Evolutionary conservation across 805 yeast genomes (phyloP).

Genomic region (Nakazawaea wyomingensis): DNA sequence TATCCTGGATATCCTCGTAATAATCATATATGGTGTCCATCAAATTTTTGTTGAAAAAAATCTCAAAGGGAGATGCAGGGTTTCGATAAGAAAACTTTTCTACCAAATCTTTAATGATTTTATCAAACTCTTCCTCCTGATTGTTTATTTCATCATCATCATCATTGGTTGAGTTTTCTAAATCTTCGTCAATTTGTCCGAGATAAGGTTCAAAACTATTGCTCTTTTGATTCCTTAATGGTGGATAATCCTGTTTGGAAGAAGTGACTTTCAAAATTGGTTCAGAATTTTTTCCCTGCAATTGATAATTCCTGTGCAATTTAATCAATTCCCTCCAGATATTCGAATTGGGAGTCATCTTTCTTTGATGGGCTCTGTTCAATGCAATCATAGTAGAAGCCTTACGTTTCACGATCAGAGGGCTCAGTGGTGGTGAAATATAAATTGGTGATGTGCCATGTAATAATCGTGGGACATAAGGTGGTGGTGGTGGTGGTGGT

Average conservation of each 20-base stretch:
- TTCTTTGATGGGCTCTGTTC: neutral
- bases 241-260: too few relatives aligned
- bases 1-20: neutral
- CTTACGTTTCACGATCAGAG: neutral
- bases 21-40: neutral
- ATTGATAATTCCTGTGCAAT: too few relatives aligned
- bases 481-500: too few relatives aligned
- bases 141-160: neutral
- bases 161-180: too few relatives aligned
- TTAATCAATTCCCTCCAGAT: too few relatives aligned
- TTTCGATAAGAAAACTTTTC: neutral
- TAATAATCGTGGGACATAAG: too few relatives aligned
- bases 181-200: neutral
- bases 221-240: too few relatives aligned
- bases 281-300: too few relatives aligned
- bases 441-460: too few relatives aligned
- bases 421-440: neutral
- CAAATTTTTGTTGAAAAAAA: neutral
- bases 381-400: constrained; percentile 1
- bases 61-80: neutral
- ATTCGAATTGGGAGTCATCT: neutral
- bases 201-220: too few relatives aligned
- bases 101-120: neutral
- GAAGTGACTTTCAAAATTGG: too few relatives aligned
- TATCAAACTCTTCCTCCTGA: neutral